phyloP scores from a whole-genome alignment of 225 moss, liverwort and hornwort species.

The Thuidium tamariscinum region DNA sequence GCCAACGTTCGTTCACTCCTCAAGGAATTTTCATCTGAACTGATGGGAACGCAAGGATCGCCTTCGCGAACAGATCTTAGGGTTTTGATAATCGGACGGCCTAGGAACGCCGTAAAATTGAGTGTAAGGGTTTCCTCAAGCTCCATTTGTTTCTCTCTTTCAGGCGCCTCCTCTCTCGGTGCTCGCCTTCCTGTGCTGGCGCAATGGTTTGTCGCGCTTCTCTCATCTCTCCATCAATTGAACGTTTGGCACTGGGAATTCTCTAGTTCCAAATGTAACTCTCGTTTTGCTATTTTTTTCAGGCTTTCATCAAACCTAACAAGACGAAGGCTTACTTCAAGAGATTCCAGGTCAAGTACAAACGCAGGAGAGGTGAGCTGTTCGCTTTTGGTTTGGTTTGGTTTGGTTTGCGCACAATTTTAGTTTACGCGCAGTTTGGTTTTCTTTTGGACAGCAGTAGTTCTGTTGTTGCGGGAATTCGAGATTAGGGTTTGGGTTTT shows the following conservation, averaged over 20 bases:
- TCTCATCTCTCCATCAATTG: neutral
- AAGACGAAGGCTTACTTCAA: slow-evolving; percentile 87
- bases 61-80: neutral
- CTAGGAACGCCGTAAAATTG: neutral
- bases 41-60: neutral
- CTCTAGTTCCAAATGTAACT: neutral
- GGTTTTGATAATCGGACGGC: neutral
- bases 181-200: neutral
- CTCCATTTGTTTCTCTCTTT: neutral
- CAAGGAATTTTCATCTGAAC: neutral
- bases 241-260: neutral
- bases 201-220: neutral
- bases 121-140: neutral
- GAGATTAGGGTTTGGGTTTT: neutral
- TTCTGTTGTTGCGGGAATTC: neutral
- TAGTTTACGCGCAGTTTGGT: no score
- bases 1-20: neutral
- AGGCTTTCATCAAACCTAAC: slow-evolving; percentile 76
- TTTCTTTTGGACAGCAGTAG: no score
- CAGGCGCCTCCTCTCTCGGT: neutral
- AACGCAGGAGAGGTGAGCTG: slow-evolving; percentile 56
- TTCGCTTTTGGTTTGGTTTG: neutral
- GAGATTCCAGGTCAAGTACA: slow-evolving; percentile 86
- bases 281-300: neutral
- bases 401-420: neutral